phyloP scores from a whole-genome alignment of 306 rosid species.

The Vachellia pachyceras region DNA sequence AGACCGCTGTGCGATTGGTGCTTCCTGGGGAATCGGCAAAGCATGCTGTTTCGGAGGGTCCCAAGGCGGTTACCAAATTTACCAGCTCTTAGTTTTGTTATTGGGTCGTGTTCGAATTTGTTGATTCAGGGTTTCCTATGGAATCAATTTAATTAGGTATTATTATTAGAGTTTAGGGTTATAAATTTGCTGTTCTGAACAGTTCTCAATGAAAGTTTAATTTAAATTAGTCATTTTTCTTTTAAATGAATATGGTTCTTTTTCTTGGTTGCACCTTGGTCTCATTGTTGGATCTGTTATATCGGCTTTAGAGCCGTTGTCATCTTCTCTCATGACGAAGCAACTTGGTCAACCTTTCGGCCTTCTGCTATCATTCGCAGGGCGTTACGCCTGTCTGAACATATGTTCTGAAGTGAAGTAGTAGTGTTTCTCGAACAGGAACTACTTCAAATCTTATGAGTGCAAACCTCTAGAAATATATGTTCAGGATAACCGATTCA shows the following conservation, averaged over 20 bases:
- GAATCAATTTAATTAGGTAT: background rate
- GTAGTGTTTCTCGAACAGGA: no score
- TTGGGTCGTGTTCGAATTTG: background rate
- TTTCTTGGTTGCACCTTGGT: background rate
- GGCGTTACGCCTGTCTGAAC: background rate
- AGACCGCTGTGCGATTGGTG: slow-evolving; percentile 77
- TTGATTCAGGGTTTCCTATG: slow-evolving; percentile 10
- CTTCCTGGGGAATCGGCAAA: slow-evolving; percentile 80
- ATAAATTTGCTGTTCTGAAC: slow-evolving; percentile 29
- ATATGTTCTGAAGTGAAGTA: background rate
- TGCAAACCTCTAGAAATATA: background rate
- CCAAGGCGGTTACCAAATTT: slow-evolving; percentile 81
- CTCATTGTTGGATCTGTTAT: background rate
- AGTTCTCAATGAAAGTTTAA: slow-evolving; percentile 18
- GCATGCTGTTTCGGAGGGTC: slow-evolving; percentile 83
- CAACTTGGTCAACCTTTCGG: background rate
- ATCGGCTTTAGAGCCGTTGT: background rate
- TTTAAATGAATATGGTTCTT: background rate
- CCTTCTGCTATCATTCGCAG: no score
- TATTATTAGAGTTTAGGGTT: background rate
- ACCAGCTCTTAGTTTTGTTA: slow-evolving; percentile 58
- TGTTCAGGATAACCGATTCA: background rate
- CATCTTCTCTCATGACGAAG: background rate
- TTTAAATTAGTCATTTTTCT: background rate
- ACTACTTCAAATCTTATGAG: background rate